Percentiles rank a stretch among this genome's conserved stretches.
Evolutionary conservation across 1,139 yeast species (phyloP).

Genomic region (Pichiaceae sp.): DNA sequence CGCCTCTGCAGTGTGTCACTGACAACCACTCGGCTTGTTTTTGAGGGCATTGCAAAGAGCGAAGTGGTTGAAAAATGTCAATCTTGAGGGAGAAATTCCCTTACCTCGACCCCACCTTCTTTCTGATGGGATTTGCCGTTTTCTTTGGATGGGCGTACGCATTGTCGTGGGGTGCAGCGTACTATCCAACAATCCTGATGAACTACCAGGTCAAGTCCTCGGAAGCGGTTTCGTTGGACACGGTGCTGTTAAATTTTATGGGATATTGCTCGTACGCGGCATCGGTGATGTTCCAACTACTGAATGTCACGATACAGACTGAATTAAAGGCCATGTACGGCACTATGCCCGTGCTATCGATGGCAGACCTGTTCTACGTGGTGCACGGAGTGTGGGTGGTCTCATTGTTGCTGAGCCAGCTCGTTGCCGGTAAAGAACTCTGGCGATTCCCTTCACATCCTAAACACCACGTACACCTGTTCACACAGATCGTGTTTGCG

Average conservation of each 20-base stretch:
- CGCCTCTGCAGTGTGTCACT: conserved; percentile 15
- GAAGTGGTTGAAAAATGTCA: not conserved
- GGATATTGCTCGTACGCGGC: conserved; percentile 34
- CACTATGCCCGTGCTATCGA: conserved; percentile 30
- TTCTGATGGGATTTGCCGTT: conserved; percentile 9
- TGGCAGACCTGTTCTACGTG: conserved; percentile 34
- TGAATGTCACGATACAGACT: conserved; percentile 26
- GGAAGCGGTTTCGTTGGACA: conserved; percentile 38
- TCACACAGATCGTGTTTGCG: conserved; percentile 13
- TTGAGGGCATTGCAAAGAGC: not conserved
- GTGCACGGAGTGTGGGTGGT: conserved; percentile 34
- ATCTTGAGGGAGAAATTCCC: too few species aligned
- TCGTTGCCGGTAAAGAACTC: conserved; percentile 23
- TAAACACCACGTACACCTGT: conserved; percentile 16
- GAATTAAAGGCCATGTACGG: conserved; percentile 28
- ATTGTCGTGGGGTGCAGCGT: conserved; percentile 30
- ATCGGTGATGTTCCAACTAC: conserved; percentile 32
- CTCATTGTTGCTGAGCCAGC: conserved; percentile 29
- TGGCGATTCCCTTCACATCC: conserved; percentile 26
- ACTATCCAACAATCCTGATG: conserved; percentile 35
- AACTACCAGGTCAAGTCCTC: conserved; percentile 30
- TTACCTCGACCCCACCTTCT: too few species aligned
- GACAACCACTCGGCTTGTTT: conserved; percentile 1
- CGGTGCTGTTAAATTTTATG: conserved; percentile 30
- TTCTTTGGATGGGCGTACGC: conserved; percentile 25